Evolutionary conservation across 2,329 filamentous ascomycete species (phyloP).

Genomic region (Decorospora gaudefroyi): DNA sequence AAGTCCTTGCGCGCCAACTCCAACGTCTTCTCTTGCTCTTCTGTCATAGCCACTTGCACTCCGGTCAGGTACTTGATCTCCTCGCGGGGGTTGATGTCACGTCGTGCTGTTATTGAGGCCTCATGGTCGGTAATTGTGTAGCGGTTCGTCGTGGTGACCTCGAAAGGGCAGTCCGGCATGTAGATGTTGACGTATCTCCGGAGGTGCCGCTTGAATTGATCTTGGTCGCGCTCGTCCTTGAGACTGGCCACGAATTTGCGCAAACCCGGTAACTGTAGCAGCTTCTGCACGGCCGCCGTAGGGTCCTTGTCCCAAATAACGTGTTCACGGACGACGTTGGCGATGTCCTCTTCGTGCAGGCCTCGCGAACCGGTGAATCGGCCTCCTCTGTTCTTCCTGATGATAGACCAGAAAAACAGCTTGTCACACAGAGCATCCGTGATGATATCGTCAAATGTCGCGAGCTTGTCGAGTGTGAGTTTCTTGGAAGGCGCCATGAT

Average conservation of each 20-base stretch:
- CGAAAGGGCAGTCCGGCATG: constrained; percentile 89
- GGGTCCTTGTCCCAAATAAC: constrained; percentile 76
- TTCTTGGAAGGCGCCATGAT: constrained; percentile 60
- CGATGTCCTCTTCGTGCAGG: constrained; percentile 67
- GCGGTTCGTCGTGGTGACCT: constrained; percentile 90
- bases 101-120: constrained; percentile 81
- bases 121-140: constrained; percentile 92
- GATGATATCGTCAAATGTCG: constrained; percentile 91
- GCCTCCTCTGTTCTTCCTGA: constrained; percentile 86
- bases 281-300: constrained; percentile 68
- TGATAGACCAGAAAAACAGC: constrained; percentile 93
- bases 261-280: constrained; percentile 74
- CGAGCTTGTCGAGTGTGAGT: constrained; percentile 86
- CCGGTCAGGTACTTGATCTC: constrained; percentile 88
- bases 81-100: constrained; percentile 77
- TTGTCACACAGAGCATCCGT: constrained; percentile 95
- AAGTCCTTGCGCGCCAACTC: constrained; percentile 87
- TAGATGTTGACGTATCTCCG: constrained; percentile 93
- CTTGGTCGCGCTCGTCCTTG: constrained; percentile 75
- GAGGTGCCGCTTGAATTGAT: constrained; percentile 83
- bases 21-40: constrained; percentile 83
- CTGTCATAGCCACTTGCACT: constrained; percentile 88
- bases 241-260: constrained; percentile 71
- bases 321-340: constrained; percentile 63
- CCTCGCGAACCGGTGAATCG: constrained; percentile 85